These are phyloP conservation scores for Yarrowia sp. DNA, from an alignment of 805 yeast genomes.

Conservation along the genomic window DNA sequence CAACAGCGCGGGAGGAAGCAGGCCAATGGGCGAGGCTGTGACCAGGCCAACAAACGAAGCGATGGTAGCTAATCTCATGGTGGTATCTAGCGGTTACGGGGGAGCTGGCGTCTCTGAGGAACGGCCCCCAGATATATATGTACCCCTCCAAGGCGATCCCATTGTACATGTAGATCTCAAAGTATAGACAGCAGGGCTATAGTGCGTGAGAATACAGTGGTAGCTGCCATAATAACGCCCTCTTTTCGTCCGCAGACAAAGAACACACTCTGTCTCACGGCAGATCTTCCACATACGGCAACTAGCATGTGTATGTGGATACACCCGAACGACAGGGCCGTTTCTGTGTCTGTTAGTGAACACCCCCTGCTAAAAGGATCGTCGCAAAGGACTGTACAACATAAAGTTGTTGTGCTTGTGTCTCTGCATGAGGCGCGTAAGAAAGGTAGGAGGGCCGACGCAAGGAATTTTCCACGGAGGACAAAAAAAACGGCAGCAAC, in stretches of 20 bases:
- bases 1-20: conserved; percentile 8
- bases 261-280: background rate
- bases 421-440: conserved; percentile 18
- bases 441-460: conserved; percentile 5
- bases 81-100: background rate
- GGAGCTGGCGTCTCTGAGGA: background rate
- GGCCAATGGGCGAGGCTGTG: conserved; percentile 21
- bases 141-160: conserved; percentile 24
- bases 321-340: background rate
- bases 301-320: background rate
- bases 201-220: no score
- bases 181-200: background rate
- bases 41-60: conserved; percentile 18
- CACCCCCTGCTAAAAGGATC: conserved; percentile 23
- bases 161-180: conserved; percentile 28
- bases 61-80: conserved; percentile 19
- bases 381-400: conserved; percentile 12
- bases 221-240: background rate
- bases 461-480: background rate
- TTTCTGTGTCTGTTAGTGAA: background rate
- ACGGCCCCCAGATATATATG: conserved; percentile 6
- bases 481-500: background rate
- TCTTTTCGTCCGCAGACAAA: background rate
- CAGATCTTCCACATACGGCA: background rate
- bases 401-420: conserved; percentile 19